These are phyloP conservation scores for Agaricus subrufescens DNA, from an alignment of 768 basidiomycete genomes.

Conservation along the genomic window DNA sequence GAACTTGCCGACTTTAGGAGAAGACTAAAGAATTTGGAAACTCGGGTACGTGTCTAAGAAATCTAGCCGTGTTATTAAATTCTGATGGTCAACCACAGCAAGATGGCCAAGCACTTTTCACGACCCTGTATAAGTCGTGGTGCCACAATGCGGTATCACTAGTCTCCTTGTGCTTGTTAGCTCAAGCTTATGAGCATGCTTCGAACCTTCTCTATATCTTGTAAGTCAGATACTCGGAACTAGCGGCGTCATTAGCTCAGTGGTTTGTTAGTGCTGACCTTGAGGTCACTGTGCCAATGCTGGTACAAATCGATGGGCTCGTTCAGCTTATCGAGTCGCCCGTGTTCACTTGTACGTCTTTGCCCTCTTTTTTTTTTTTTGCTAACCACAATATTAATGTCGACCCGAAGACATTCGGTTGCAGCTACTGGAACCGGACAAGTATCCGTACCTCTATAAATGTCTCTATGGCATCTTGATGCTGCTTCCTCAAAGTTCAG, in stretches of 20 bases:
- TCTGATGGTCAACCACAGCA: constrained; percentile 40
- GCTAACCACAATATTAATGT: background rate
- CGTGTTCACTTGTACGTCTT: constrained; percentile 85
- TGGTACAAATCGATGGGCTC: constrained; percentile 96
- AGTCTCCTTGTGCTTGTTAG: constrained; percentile 92
- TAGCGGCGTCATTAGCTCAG: background rate
- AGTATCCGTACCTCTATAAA: constrained; percentile 95
- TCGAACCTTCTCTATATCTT: constrained; percentile 95
- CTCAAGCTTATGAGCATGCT: constrained; percentile 98
- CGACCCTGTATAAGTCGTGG: constrained; percentile 94
- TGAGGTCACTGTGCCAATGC: constrained; percentile 90
- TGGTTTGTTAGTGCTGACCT: constrained; percentile 71
- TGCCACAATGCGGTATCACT: constrained; percentile 97
- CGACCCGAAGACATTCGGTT: constrained; percentile 64
- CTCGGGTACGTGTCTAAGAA: constrained; percentile 55
- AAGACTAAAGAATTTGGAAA: constrained; percentile 88
- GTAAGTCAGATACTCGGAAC: constrained; percentile 33
- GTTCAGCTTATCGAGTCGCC: constrained; percentile 98
- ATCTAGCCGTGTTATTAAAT: background rate
- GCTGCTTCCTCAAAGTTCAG: constrained; percentile 94
- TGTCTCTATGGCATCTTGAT: constrained; percentile 96
- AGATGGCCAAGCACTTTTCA: constrained; percentile 96
- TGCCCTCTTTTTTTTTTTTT: background rate
- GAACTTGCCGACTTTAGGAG: constrained; percentile 95
- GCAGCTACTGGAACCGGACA: constrained; percentile 94